These are phyloP conservation scores for Penicillium palitans DNA, from an alignment of 2,329 filamentous ascomycete genomes.

Conservation along the genomic window DNA sequence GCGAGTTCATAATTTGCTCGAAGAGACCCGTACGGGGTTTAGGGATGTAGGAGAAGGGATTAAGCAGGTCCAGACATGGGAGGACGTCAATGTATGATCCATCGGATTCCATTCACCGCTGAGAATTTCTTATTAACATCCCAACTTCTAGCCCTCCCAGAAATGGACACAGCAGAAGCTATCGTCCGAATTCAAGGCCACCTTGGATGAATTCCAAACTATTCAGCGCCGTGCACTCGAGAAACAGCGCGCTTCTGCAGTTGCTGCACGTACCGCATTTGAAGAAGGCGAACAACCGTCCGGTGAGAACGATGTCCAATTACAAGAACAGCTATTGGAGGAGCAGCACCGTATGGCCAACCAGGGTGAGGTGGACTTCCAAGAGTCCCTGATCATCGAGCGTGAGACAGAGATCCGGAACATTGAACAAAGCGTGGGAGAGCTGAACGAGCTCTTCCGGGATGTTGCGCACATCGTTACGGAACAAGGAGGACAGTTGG, in stretches of 20 bases:
- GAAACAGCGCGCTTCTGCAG: slow-evolving; percentile 84
- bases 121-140: slow-evolving; percentile 14
- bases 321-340: slow-evolving; percentile 68
- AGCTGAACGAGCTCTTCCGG: slow-evolving; percentile 93
- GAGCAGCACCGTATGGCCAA: slow-evolving; percentile 79
- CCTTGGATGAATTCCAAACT: slow-evolving; percentile 84
- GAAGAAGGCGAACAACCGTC: slow-evolving; percentile 52
- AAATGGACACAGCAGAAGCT: slow-evolving; percentile 96
- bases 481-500: slow-evolving; percentile 86
- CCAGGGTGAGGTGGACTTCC: slow-evolving; percentile 96
- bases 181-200: slow-evolving; percentile 86
- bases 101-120: neutral
- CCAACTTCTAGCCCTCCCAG: slow-evolving; percentile 70
- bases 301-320: slow-evolving; percentile 47
- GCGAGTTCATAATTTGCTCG: slow-evolving; percentile 80
- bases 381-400: slow-evolving; percentile 92
- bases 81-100: slow-evolving; percentile 69
- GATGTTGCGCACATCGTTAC: slow-evolving; percentile 97
- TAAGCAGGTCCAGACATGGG: slow-evolving; percentile 87
- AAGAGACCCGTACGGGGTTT: slow-evolving; percentile 83
- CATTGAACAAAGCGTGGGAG: slow-evolving; percentile 93
- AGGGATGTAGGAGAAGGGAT: slow-evolving; percentile 90
- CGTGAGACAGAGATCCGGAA: slow-evolving; percentile 95
- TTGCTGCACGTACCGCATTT: slow-evolving; percentile 76
- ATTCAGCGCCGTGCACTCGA: slow-evolving; percentile 89